Evolutionary conservation across 2,329 filamentous ascomycete genomes (phyloP).

Genomic region (Neofusicoccum ribis): DNA sequence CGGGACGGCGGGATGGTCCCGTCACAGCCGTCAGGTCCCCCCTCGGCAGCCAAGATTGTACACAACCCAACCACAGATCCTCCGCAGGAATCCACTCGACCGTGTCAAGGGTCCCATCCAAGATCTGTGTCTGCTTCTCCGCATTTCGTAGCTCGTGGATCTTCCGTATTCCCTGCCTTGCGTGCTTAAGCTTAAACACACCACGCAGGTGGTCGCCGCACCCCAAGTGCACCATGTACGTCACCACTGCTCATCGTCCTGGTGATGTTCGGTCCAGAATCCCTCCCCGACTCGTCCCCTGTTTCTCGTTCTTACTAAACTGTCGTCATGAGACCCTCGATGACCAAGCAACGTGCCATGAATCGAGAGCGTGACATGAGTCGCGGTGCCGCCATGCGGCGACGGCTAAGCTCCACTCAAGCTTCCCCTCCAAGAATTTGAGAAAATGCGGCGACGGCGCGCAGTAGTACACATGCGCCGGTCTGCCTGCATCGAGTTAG

Average conservation of each 20-base stretch:
- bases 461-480: neutral
- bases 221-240: neutral
- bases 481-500: neutral
- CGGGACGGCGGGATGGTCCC: neutral
- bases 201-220: neutral
- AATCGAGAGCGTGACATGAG: neutral
- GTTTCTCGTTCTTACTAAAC: neutral
- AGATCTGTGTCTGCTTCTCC: slow-evolving; percentile 16
- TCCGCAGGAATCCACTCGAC: slow-evolving; percentile 6
- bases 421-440: neutral
- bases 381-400: neutral
- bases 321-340: neutral
- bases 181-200: slow-evolving; percentile 11
- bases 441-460: neutral
- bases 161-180: neutral
- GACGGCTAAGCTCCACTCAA: slow-evolving; percentile 3
- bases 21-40: neutral
- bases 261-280: neutral
- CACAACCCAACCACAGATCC: slow-evolving; percentile 16
- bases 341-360: neutral
- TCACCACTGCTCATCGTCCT: neutral
- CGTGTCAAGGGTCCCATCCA: slow-evolving; percentile 14
- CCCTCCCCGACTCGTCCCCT: neutral
- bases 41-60: neutral
- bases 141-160: neutral